Percentiles rank a stretch among this genome's conserved stretches.
Conservation (phyloP, 768 basidiomycete species). For the Serendipita sp. region DNA sequence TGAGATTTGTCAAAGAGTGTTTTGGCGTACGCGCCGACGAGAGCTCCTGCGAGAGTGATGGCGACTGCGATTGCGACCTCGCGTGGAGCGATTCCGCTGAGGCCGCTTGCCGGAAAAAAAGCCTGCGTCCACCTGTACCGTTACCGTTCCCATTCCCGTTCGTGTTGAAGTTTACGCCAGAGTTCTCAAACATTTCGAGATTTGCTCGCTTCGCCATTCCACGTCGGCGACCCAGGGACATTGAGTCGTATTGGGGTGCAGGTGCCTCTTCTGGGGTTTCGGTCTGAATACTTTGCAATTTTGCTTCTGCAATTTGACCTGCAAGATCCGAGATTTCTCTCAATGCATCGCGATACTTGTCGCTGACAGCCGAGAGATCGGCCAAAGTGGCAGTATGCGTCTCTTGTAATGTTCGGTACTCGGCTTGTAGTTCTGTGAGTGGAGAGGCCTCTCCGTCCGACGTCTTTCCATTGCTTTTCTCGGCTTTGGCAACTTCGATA, state of each 20-base stretch:
- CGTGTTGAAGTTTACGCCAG: neutral
- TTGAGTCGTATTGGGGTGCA: conserved; percentile 8
- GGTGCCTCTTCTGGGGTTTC: conserved; percentile 25
- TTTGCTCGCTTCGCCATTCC: neutral
- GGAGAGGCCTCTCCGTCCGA: too few relatives aligned
- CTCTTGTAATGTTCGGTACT: conserved; percentile 62
- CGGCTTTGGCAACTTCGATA: conserved; percentile 18
- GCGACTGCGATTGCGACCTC: conserved; percentile 87
- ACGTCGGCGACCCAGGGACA: neutral
- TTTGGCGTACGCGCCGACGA: conserved; percentile 78
- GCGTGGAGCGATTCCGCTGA: conserved; percentile 77
- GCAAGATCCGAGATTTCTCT: conserved; percentile 85
- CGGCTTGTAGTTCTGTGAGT: conserved; percentile 29
- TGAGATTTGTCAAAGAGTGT: conserved; percentile 32
- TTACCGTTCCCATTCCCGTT: conserved; percentile 17
- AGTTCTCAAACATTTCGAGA: neutral
- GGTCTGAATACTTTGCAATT: conserved; percentile 36
- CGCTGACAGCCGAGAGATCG: conserved; percentile 60
- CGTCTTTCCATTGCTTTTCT: conserved; percentile 19
- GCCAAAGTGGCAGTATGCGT: conserved; percentile 65
- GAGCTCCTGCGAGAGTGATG: conserved; percentile 94
- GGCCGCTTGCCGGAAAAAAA: conserved; percentile 80
- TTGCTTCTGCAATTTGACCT: conserved; percentile 77
- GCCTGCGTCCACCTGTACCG: conserved; percentile 36
- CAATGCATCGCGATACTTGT: conserved; percentile 78